These are phyloP conservation scores for Candida suzukii DNA, from an alignment of 805 yeast species.

Conservation along the genomic window DNA sequence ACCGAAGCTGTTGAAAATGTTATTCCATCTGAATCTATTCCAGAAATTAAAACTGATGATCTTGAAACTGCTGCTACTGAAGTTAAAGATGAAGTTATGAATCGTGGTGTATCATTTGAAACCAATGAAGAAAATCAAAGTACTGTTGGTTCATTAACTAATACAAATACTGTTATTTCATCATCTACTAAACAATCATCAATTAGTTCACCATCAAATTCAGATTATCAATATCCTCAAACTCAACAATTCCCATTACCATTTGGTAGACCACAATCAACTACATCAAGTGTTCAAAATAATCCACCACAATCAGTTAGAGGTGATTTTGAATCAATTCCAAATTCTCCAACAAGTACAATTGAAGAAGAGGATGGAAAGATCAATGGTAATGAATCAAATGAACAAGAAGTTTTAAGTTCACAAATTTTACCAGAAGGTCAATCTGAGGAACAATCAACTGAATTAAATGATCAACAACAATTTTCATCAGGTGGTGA, in stretches of 20 bases:
- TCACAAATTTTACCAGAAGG: slow-evolving; percentile 24
- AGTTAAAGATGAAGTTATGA: too few relatives aligned
- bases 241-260: slow-evolving; percentile 32
- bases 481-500: slow-evolving; percentile 41
- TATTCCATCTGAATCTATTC: not conserved
- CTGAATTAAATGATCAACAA: slow-evolving; percentile 26
- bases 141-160: slow-evolving; percentile 15
- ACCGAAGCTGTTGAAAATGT: not conserved
- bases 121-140: slow-evolving; percentile 9
- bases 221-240: slow-evolving; percentile 38
- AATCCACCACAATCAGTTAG: slow-evolving; percentile 89
- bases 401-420: slow-evolving; percentile 14
- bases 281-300: slow-evolving; percentile 86
- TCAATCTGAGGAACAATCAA: slow-evolving; percentile 2
- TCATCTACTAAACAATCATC: slow-evolving; percentile 22
- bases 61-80: too few relatives aligned
- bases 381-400: slow-evolving; percentile 15
- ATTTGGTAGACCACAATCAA: slow-evolving; percentile 62
- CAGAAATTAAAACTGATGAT: slow-evolving; percentile 1
- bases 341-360: slow-evolving; percentile 30
- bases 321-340: slow-evolving; percentile 53
- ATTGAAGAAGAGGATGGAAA: slow-evolving; percentile 26
- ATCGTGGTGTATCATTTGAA: slow-evolving; percentile 1
- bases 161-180: slow-evolving; percentile 13
- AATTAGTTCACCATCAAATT: slow-evolving; percentile 38